Base-by-base conservation (phyloP, 2,329 filamentous ascomycete species). In the Akanthomyces muscarius region DNA sequence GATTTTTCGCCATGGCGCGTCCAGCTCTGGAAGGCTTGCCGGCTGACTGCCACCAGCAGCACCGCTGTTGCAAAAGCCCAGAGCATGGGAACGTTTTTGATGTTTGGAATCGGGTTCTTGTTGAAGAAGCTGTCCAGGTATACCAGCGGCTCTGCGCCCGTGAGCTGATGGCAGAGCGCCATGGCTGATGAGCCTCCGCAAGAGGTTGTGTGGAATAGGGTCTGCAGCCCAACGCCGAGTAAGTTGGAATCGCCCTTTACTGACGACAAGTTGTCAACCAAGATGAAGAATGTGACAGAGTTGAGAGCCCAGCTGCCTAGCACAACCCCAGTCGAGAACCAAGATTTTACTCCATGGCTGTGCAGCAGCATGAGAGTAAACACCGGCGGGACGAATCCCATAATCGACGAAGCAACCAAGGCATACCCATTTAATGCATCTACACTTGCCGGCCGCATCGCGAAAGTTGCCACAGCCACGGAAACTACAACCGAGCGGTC, bases 91-190 rank as follows among this genome's bases (percentile, higher is more conserved):
- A 58, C 16, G 8, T 50, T 58, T 14, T 48, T 50, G n/a, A 58
- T 25, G 25, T 58, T 50, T 10, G 55, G 28, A 4, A 48, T 18
- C 14, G 55, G 30, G 7, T 58, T 45, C 54, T 50, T 58, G 44
- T 50, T 55, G 36, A 55, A 55, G 52, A 55, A 55, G 36, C 36
- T 8, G 23, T 55, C 52, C 21, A 55, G 52, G 30, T 55, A 55
- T 4, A 42, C 36, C 36, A 55, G 36, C 6, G 52, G 55, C 44
- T 58, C 44, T 16, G 28, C 55, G 21, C 55, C 55, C 3, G 55
- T 58, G 28, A 58, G 55, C 44, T 58, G 55, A 11, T 58, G 55
- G 28, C 55, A 41, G 44, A 58, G 55, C n/a, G 55, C 55, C 55
- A 58, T 58, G 28, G 44, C 44, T 1, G 44, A 58, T 1, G 55